Conservation (phyloP, 495 filamentous ascomycete species). For the Annulohypoxylon maeteangense region DNA sequence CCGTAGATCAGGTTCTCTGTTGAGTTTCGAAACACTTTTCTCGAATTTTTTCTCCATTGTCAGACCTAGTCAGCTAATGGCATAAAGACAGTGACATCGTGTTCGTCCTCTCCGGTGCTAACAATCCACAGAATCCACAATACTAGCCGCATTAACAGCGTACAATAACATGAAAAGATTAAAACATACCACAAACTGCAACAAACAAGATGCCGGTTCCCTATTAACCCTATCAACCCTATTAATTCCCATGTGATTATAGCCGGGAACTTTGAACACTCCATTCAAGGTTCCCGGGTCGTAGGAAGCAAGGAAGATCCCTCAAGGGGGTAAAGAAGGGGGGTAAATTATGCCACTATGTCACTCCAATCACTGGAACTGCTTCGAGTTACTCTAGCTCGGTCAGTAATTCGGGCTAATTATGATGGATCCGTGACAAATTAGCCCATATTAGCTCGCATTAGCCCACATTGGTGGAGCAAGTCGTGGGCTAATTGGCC, state of each 20-base stretch:
- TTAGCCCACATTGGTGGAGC: slow-evolving; percentile 30
- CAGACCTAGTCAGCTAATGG: neutral
- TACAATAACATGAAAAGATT: too few relatives aligned
- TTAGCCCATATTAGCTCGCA: slow-evolving; percentile 17
- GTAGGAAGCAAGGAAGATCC: slow-evolving; percentile 4
- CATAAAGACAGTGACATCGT: neutral
- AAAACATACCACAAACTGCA: neutral
- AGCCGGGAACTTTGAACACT: neutral
- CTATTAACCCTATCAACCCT: neutral
- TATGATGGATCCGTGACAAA: slow-evolving; percentile 8
- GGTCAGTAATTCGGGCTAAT: slow-evolving; percentile 43
- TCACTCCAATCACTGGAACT: neutral
- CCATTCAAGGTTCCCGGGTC: neutral
- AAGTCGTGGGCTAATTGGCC: slow-evolving; percentile 40
- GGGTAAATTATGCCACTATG: slow-evolving; percentile 14
- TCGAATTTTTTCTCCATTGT: neutral
- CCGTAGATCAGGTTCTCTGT: slow-evolving; percentile 17
- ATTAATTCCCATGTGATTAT: neutral
- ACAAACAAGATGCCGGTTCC: neutral
- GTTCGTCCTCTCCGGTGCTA: neutral
- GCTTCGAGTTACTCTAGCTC: neutral
- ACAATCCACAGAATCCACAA: neutral
- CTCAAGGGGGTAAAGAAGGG: slow-evolving; percentile 5
- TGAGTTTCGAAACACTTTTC: slow-evolving; percentile 1
- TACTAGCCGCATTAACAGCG: too few relatives aligned